phyloP scores from a whole-genome alignment of 345 rosid species.

The Salix dunnii region DNA sequence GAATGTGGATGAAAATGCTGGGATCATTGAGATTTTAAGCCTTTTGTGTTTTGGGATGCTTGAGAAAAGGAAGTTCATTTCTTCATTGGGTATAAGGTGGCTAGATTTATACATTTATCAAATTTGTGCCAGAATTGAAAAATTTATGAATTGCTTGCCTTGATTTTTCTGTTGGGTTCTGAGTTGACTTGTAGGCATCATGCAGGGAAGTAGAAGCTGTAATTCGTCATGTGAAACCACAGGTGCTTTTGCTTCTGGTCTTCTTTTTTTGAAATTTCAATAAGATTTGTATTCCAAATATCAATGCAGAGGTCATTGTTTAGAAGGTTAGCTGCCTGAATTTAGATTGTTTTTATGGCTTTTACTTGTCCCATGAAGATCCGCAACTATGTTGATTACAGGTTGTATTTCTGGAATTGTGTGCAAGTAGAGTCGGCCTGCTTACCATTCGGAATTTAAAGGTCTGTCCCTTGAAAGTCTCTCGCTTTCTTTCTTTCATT shows the following conservation, averaged over 20 bases:
- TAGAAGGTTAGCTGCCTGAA: constrained; percentile 21
- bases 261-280: constrained; percentile 10
- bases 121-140: neutral
- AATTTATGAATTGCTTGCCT: neutral
- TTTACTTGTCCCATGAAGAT: neutral
- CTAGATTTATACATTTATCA: neutral
- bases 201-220: constrained; percentile 78
- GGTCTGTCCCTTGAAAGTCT: constrained; percentile 36
- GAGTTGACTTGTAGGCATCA: constrained; percentile 59
- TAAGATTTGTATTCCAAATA: constrained; percentile 19
- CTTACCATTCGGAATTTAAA: constrained; percentile 73
- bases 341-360: neutral
- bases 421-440: constrained; percentile 71
- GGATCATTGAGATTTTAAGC: neutral
- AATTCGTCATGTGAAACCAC: constrained; percentile 70
- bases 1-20: neutral
- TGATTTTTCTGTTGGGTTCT: neutral
- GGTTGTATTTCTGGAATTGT: constrained; percentile 93
- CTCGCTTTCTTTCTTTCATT: neutral
- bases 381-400: constrained; percentile 16
- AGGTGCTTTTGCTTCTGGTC: constrained; percentile 49
- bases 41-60: neutral
- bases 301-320: constrained; percentile 16
- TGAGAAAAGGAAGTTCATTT: neutral
- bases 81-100: neutral